phyloP scores from a whole-genome alignment of 768 basidiomycete species.

The Pisolithus sp. region DNA sequence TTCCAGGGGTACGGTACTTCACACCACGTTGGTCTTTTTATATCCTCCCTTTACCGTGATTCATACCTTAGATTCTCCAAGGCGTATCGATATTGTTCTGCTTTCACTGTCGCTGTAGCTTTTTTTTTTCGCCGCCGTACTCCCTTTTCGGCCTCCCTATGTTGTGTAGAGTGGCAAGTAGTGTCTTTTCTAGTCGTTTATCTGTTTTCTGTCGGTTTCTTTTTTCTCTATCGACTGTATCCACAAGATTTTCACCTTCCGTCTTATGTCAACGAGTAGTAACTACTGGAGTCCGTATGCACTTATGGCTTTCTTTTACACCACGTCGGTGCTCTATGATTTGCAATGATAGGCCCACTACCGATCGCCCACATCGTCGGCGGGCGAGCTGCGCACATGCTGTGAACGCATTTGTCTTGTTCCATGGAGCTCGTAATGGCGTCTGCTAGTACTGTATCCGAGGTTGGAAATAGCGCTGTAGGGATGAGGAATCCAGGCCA shows the following conservation, averaged over 20 bases:
- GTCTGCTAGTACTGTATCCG: conserved; percentile 15
- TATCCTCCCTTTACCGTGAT: not conserved
- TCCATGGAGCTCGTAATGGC: conserved; percentile 16
- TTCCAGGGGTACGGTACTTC: not conserved
- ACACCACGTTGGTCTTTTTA: not conserved
- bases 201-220: conserved; percentile 7
- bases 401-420: conserved; percentile 10
- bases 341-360: no score
- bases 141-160: conserved; percentile 1
- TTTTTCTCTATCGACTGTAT: conserved; percentile 19
- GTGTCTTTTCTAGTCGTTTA: conserved; percentile 12
- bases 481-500: conserved; percentile 1
- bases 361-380: no score
- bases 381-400: not conserved
- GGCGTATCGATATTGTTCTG: conserved; percentile 15
- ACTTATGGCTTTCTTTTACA: conserved; percentile 1
- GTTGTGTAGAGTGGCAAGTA: conserved; percentile 1
- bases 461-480: conserved; percentile 12
- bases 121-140: conserved; percentile 3
- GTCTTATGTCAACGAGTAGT: conserved; percentile 12
- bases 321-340: no score
- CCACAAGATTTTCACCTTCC: conserved; percentile 12
- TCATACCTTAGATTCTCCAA: not conserved
- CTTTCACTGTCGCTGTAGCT: conserved; percentile 16
- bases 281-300: conserved; percentile 3